Evolutionary conservation across 2,329 filamentous ascomycete genomes (phyloP).

Genomic region (Ophidiomyces ophidiicola): DNA sequence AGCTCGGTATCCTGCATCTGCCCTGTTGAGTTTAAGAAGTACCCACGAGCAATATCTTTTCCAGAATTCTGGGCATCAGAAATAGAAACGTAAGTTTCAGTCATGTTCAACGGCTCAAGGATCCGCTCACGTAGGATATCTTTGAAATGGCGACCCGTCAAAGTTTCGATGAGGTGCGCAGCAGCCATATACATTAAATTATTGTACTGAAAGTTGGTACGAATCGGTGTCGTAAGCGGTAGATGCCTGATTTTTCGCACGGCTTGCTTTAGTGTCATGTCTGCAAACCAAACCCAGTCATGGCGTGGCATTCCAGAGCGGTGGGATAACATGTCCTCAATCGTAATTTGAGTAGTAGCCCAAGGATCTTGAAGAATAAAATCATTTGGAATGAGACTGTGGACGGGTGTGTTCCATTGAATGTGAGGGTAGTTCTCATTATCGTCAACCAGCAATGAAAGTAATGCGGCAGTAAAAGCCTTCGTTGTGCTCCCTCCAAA

Average conservation of each 20-base stretch:
- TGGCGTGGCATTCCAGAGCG: slow-evolving; percentile 24
- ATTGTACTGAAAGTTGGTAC: slow-evolving; percentile 39
- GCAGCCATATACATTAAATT: slow-evolving; percentile 43
- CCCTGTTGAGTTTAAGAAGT: slow-evolving; percentile 15
- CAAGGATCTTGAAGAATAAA: slow-evolving; percentile 26
- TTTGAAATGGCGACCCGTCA: slow-evolving; percentile 26
- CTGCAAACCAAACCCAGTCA: slow-evolving; percentile 20
- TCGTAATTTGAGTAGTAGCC: slow-evolving; percentile 19
- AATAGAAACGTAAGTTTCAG: slow-evolving; percentile 27
- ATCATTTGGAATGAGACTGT: slow-evolving; percentile 18
- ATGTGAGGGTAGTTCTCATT: slow-evolving; percentile 19
- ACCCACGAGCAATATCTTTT: slow-evolving; percentile 19
- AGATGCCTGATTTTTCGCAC: slow-evolving; percentile 35
- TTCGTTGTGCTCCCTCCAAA: slow-evolving; percentile 46
- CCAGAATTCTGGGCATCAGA: slow-evolving; percentile 23
- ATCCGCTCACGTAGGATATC: slow-evolving; percentile 26
- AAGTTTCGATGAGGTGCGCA: slow-evolving; percentile 36
- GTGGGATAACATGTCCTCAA: slow-evolving; percentile 27
- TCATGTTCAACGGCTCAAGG: slow-evolving; percentile 34
- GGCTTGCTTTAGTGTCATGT: slow-evolving; percentile 25
- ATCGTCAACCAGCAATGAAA: slow-evolving; percentile 33
- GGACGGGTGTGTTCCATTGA: slow-evolving; percentile 15
- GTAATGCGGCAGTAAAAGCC: slow-evolving; percentile 39
- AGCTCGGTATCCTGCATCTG: slow-evolving; percentile 12
- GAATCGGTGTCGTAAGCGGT: slow-evolving; percentile 29